Base-by-base conservation (phyloP, 306 rosid genomes). In the Astragalus glycyphyllos region DNA sequence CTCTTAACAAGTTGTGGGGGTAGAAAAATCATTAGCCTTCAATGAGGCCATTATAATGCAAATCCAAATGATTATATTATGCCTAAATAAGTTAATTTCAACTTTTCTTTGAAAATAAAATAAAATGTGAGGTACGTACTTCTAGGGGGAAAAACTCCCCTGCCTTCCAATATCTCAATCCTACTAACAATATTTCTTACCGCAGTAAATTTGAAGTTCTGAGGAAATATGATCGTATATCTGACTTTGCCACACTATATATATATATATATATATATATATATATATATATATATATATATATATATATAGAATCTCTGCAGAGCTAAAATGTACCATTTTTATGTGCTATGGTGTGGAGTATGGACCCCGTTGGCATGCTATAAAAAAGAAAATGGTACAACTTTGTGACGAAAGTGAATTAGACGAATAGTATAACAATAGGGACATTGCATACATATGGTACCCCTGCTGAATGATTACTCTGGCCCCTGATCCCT, bases 381-480 rank as follows among this genome's bases (percentile, higher is more conserved):
- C 73, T 47, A 66, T 49, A 69, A 47, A 68, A 55, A 61, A 42
- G 23, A 9, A 61, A 12, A 72, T 11, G 41, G 77, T 76, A 83
- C 87, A 23, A 48, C 1, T 20, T 11, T 32, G 62, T 80, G 87
- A 83, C 82, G 82, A 68, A 44, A 51, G 67, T 57, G 72, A 77
- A 73, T 40, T 68, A 48, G 75, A 72, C 50, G 82, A 79, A 80
- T 65, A 82, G 83, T 78, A 13, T 46, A 64, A 56, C 32, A 78
- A 83, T 63, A 79, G 84, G 74, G 84, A 83, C 87, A 42, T 76
- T 55, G 77, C 87, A 63, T 73, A 69, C 41, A 78, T 29, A 68
- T 69, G 65, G 80, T 77, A 68, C 65, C 70, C 74, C 76, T 65
- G 71, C 67, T 65, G 71, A 76, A 71, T 71, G 8, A 76, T 72